Evolutionary conservation across 1,284 basidiomycete species (phyloP).

Genomic region (Microbotryum saponariae): DNA sequence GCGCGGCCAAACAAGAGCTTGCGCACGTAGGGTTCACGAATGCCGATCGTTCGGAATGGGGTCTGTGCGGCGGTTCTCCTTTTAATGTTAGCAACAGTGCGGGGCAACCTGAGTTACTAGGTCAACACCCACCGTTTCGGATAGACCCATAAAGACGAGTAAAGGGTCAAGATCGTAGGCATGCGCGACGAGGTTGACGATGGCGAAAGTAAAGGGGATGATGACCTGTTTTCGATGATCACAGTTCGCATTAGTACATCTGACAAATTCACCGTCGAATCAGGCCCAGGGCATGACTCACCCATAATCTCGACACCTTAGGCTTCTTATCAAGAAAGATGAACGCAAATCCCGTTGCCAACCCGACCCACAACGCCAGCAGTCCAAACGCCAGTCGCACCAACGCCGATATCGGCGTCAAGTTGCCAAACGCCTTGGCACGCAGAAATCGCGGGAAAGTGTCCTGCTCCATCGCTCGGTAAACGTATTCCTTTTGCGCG

Average conservation of each 20-base stretch:
- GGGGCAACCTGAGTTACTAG: neutral
- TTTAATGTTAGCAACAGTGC: neutral
- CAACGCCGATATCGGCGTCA: slow-evolving; percentile 81
- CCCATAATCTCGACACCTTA: slow-evolving; percentile 85
- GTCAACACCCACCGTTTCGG: slow-evolving; percentile 55
- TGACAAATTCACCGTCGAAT: neutral
- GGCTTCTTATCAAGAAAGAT: slow-evolving; percentile 88
- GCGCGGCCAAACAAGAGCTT: slow-evolving; percentile 79
- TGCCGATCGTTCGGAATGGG: slow-evolving; percentile 80
- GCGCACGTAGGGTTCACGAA: slow-evolving; percentile 85
- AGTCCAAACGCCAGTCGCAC: slow-evolving; percentile 71
- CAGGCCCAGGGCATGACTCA: slow-evolving; percentile 49
- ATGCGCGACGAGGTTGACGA: slow-evolving; percentile 82
- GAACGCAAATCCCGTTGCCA: slow-evolving; percentile 80
- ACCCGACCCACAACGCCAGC: slow-evolving; percentile 80
- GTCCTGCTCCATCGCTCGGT: slow-evolving; percentile 93
- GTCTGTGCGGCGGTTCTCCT: slow-evolving; percentile 40
- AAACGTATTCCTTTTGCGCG: slow-evolving; percentile 93
- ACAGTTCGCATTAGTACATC: slow-evolving; percentile 25
- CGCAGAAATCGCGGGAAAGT: slow-evolving; percentile 94
- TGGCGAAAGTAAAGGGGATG: slow-evolving; percentile 83
- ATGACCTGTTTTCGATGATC: slow-evolving; percentile 57
- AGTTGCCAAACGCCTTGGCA: slow-evolving; percentile 91
- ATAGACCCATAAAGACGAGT: slow-evolving; percentile 66
- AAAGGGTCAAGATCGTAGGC: slow-evolving; percentile 95